Conservation (phyloP, 164 flowering plant species). For the Paratinospora sagittata region DNA sequence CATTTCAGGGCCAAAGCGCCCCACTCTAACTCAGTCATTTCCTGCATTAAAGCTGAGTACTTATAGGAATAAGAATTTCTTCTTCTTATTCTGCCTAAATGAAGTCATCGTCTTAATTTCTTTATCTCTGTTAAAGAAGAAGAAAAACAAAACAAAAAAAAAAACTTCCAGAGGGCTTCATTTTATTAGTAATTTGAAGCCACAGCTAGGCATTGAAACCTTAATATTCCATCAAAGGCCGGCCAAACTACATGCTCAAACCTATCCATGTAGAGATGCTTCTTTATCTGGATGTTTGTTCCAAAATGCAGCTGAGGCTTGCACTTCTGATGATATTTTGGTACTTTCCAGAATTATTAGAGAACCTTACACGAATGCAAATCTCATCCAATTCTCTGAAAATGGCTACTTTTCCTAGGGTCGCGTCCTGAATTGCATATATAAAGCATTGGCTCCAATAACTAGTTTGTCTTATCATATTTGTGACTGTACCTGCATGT, state of each 20-base stretch:
- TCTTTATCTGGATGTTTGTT: background rate
- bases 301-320: background rate
- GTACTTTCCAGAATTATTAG: background rate
- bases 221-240: background rate
- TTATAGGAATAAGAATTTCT: too few species aligned
- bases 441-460: background rate
- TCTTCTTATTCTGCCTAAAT: background rate
- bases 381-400: background rate
- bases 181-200: too few species aligned
- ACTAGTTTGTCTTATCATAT: background rate
- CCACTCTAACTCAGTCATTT: background rate
- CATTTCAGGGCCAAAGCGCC: background rate
- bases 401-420: background rate
- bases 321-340: background rate
- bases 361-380: background rate
- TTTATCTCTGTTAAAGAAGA: too few species aligned
- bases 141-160: too few species aligned
- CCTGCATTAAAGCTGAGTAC: background rate
- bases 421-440: background rate
- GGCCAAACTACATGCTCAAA: background rate
- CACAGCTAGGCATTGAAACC: background rate
- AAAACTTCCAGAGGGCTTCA: too few species aligned
- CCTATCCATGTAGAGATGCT: background rate
- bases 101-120: background rate
- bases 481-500: background rate